These are phyloP conservation scores for Cnidoscolus chayamansa DNA, from an alignment of 441 rosid species.

Conservation along the genomic window DNA sequence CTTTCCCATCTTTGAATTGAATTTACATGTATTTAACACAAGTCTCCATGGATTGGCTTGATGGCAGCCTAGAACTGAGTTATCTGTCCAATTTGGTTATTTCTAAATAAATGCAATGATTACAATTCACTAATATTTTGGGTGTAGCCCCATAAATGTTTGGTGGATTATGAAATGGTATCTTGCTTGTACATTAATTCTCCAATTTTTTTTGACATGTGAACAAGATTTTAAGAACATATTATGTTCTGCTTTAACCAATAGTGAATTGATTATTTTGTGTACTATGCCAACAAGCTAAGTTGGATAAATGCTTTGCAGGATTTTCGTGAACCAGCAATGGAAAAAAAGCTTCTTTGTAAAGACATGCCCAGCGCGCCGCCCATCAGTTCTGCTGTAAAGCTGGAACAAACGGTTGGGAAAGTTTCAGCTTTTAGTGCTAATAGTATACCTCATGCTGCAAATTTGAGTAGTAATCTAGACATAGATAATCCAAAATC, in stretches of 20 bases:
- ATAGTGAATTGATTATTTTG: background rate
- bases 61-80: background rate
- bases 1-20: background rate
- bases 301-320: constrained; percentile 32
- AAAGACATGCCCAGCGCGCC: constrained; percentile 48
- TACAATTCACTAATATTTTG: background rate
- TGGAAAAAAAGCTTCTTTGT: constrained; percentile 30
- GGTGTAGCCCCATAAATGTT: background rate
- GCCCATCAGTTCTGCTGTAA: constrained; percentile 36
- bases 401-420: constrained; percentile 19
- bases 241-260: background rate
- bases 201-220: background rate
- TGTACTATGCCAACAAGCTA: constrained; percentile 7
- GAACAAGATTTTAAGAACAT: background rate
- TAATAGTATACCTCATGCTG: constrained; percentile 16
- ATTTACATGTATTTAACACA: background rate
- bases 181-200: background rate
- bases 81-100: background rate
- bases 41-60: background rate
- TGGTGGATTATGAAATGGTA: background rate
- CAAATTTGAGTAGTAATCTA: constrained; percentile 16
- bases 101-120: constrained; percentile 7
- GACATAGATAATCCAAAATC: constrained; percentile 22
- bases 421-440: constrained; percentile 24
- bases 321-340: constrained; percentile 35